A percentile compares a stretch with the other conserved stretches of the same genome.
Evolutionary conservation across 2,329 filamentous ascomycete species (phyloP).

Genomic region (Epichloe coenophiala): DNA sequence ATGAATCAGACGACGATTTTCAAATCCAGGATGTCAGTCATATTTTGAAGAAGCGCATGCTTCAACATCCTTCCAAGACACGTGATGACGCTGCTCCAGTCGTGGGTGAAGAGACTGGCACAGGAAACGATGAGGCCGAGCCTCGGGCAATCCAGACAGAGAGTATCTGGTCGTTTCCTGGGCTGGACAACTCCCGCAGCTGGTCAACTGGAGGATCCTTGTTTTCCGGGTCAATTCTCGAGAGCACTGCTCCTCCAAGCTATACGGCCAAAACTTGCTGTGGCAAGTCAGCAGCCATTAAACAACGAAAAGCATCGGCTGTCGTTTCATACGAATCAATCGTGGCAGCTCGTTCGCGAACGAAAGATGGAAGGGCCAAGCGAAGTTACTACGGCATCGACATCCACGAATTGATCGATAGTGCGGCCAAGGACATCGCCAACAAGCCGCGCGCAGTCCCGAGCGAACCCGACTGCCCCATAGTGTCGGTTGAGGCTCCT

Average conservation of each 20-base stretch:
- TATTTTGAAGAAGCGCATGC: conserved; percentile 19
- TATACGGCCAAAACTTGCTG: conserved; percentile 40
- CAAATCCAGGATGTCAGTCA: conserved; percentile 6
- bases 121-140: conserved; percentile 2
- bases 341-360: conserved; percentile 52
- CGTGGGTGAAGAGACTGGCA: background rate
- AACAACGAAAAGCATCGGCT: conserved; percentile 33
- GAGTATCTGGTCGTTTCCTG: background rate
- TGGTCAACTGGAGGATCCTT: conserved; percentile 13
- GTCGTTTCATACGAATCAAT: conserved; percentile 50
- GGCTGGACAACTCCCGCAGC: conserved; percentile 1
- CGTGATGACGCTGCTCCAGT: background rate
- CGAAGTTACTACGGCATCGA: conserved; percentile 85
- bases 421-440: conserved; percentile 48
- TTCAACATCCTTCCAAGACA: conserved; percentile 12
- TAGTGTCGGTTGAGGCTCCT: conserved; percentile 30
- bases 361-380: conserved; percentile 53
- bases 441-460: conserved; percentile 17
- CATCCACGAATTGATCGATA: conserved; percentile 69
- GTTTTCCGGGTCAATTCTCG: conserved; percentile 16
- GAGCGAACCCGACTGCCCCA: conserved; percentile 18
- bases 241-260: conserved; percentile 12
- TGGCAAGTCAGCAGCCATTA: conserved; percentile 43
- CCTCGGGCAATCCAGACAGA: background rate
- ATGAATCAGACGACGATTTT: conserved; percentile 20